Evolutionary conservation across 441 rosid genomes (phyloP).

Genomic region (Pelargonium australe): DNA sequence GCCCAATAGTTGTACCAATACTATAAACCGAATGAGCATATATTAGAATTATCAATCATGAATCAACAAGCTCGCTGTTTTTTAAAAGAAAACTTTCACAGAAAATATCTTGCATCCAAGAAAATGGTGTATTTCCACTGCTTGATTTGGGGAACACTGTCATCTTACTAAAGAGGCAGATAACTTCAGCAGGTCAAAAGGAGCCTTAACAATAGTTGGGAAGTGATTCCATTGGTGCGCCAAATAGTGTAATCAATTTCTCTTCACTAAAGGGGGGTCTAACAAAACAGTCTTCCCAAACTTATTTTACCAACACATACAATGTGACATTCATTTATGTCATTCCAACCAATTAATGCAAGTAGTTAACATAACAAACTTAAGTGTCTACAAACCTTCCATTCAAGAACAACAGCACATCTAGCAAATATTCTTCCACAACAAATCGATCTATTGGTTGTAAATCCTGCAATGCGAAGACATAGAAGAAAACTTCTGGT

Average conservation of each 20-base stretch:
- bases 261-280: no score
- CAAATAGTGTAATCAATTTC: no score
- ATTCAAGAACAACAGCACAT: conserved; percentile 90
- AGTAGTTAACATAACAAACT: background rate
- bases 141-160: no score
- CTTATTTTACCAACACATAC: background rate
- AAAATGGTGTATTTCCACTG: background rate
- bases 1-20: background rate
- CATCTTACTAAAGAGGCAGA: no score
- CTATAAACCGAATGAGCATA: background rate
- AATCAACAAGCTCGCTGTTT: no score
- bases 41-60: no score
- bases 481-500: background rate
- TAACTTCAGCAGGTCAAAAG: no score
- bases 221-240: no score
- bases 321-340: background rate
- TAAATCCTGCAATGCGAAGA: conserved; percentile 57
- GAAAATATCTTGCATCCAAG: background rate
- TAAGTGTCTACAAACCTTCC: conserved; percentile 71
- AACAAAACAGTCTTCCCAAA: background rate
- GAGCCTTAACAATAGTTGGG: no score
- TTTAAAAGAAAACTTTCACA: no score
- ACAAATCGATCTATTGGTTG: conserved; percentile 93
- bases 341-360: background rate
- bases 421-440: conserved; percentile 90